Evolutionary conservation across 1,139 yeast species (phyloP).

Genomic region (Nakaseomyces bracarensis): DNA sequence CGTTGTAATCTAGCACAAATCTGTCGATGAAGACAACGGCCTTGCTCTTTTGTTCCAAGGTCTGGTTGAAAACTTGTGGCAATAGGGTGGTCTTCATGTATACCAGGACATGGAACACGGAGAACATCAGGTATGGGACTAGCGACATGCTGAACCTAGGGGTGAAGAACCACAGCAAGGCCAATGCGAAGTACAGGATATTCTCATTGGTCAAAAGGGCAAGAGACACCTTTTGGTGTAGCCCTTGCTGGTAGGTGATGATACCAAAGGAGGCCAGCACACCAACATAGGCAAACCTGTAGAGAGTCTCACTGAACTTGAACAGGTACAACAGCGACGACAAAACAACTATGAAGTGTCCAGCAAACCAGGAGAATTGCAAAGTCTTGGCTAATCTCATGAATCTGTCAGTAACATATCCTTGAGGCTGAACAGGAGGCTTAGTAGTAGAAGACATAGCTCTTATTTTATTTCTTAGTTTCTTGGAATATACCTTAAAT

Average conservation of each 20-base stretch:
- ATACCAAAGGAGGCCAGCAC: constrained; percentile 71
- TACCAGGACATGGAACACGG: constrained; percentile 64
- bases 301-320: constrained; percentile 41
- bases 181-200: constrained; percentile 53
- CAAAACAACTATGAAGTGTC: constrained; percentile 60
- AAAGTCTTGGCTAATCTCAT: constrained; percentile 22
- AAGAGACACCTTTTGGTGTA: constrained; percentile 19
- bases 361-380: constrained; percentile 38
- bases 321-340: constrained; percentile 48
- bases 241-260: constrained; percentile 50
- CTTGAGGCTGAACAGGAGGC: constrained; percentile 7
- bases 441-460: constrained; percentile 1
- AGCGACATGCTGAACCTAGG: constrained; percentile 48
- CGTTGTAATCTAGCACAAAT: constrained; percentile 58
- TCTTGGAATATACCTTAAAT: not conserved
- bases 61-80: constrained; percentile 48
- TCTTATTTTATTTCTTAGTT: constrained; percentile 1
- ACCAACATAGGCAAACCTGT: constrained; percentile 54
- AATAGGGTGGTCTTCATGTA: constrained; percentile 58
- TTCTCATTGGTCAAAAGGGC: constrained; percentile 52
- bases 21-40: constrained; percentile 40
- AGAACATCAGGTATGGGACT: constrained; percentile 59
- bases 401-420: constrained; percentile 28
- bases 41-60: constrained; percentile 18
- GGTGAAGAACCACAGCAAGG: constrained; percentile 49